Evolutionary conservation across 768 basidiomycete genomes (phyloP), one percentile per base, ranked within the genome.

Genomic region (Lactifluus echinatus): DNA sequence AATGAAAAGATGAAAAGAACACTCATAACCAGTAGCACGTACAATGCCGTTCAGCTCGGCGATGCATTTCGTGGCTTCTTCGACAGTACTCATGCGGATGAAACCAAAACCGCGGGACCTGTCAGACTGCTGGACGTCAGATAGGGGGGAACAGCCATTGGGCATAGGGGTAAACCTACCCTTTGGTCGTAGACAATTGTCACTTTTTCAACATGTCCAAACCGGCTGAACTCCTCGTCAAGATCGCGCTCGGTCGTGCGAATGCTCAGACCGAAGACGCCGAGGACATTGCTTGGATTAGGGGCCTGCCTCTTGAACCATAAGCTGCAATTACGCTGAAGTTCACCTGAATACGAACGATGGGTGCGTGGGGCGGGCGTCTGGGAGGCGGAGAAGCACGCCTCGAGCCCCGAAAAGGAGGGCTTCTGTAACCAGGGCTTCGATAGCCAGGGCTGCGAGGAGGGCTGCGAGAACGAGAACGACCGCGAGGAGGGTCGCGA

Each of bases 31-130:
- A 50, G 44, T 29, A 48, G 26, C 1, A 79, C 89, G 64, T 71
- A 94, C 92, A 47, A 94, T 72, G 39, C 96, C 96, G 68, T 97
- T 98, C 47, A 98, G 76, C 66, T 91, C 89, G 59, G 85, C 82
- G 65, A 99, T 88, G 72, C 90, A 94, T 29, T 85, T 76, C 26
- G 82, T 75, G 8, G 95, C 95, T 61, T 96, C 95, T 57, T 93
- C 90, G n/a, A 85, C 80, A 36, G 77, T 79, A 14, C 80, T 79
- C 93, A 99, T 97, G 63, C 85, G 86, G 72, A 99, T 94, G 69
- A 99, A 99, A 42, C 95, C 95, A 63, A 99, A 99, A 11, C 95
- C 96, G 60, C 95, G 89, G 52, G 95, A 97, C 55, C 95, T 86
- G 69, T 94, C 93, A 53, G 91, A 90, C 93, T 88, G 72, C 49